Evolutionary conservation across 164 flowering plant genomes (phyloP).

Genomic region (Akebia trifoliata): DNA sequence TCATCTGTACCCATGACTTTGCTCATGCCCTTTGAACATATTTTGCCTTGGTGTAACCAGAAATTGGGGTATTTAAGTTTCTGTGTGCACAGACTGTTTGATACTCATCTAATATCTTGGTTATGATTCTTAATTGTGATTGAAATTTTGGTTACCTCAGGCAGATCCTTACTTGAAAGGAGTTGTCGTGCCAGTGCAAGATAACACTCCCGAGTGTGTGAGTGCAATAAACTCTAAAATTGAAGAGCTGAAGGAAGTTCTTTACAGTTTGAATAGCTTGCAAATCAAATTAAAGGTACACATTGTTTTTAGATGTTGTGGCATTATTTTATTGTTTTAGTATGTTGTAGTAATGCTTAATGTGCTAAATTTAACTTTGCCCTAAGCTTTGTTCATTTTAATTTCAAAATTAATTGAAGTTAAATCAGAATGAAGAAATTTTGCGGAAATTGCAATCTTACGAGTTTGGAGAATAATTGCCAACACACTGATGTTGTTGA

Average conservation of each 20-base stretch:
- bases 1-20: too few relatives aligned
- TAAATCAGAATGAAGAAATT: too few relatives aligned
- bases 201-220: constrained; percentile 22
- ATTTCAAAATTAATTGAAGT: too few relatives aligned
- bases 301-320: not conserved
- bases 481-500: too few relatives aligned
- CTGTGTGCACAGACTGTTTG: not conserved
- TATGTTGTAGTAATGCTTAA: too few relatives aligned
- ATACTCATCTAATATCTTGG: not conserved
- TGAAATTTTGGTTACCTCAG: constrained; percentile 23
- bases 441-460: too few relatives aligned
- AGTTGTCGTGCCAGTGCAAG: constrained; percentile 43
- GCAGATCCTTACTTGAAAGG: constrained; percentile 63
- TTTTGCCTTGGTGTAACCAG: not conserved
- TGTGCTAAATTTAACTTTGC: not conserved
- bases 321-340: not conserved
- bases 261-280: constrained; percentile 44
- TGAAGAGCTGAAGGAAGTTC: constrained; percentile 38
- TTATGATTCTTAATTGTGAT: constrained; percentile 2
- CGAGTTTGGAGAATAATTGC: too few relatives aligned
- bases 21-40: not conserved
- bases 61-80: not conserved
- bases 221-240: constrained; percentile 26
- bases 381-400: not conserved
- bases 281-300: constrained; percentile 67